Base-by-base conservation (phyloP, 2,329 filamentous ascomycete genomes). In the Alternaria panax region DNA sequence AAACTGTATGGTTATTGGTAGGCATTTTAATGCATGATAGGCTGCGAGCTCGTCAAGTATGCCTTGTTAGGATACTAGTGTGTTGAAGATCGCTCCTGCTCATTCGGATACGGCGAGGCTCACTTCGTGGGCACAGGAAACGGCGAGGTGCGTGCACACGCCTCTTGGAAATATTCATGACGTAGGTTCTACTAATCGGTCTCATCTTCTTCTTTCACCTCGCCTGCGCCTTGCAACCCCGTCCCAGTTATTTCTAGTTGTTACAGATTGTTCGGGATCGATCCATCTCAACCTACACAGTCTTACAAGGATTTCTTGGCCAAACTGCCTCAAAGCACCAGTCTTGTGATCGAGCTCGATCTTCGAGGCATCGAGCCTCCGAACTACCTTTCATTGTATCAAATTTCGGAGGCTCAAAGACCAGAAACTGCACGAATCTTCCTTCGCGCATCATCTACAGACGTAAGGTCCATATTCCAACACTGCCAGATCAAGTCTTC, bases 1-100 rank as follows among this genome's bases (percentile, higher is more conserved):
- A 40, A 4, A 7, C 40, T 59, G 57, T 57, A 59, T 56, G 50
- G 32, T 57, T 54, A 59, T 38, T 42, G 11, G 45, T 25, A 48
- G 45, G 45, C 4, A 7, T 48, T 48, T 48, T 36, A 36, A 48
- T 48, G 30, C 18, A 14, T 18, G 5, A n/a, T n/a, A 24, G 16
- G 8, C 14, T 7, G 5, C 28, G 12, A 18, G 18, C 24, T 9
- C 9, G 8, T n/a, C 16, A 25, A 27, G 14, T 11, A 9, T 46
- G n/a, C 18, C 11, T 43, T 43, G n/a, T 18, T 28, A 2, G 27
- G 11, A 14, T 12, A 9, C 3, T 8, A 3, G 6, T 2, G 30
- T 16, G 11, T 7, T 22, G n/a, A n/a, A 12, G 4, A 18, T 30
- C 28, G 43, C 43, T 46, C n/a, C 30, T 9, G 24, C 42, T 28